These are phyloP conservation scores for Neurospora pannonica DNA, from an alignment of 495 filamentous ascomycete genomes.

Conservation along the genomic window DNA sequence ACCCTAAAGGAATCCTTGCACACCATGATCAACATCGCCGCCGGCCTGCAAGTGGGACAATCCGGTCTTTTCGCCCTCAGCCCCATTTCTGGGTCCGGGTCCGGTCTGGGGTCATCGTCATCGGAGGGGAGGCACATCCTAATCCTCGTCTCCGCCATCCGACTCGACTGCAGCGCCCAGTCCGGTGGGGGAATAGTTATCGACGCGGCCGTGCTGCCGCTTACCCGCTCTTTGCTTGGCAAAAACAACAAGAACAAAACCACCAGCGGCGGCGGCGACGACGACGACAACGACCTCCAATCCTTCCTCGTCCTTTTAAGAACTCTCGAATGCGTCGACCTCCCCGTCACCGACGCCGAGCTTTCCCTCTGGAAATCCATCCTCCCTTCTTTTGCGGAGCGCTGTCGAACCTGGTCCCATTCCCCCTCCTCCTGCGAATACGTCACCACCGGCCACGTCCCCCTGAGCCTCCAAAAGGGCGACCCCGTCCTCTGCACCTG, in stretches of 20 bases:
- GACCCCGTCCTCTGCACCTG: constrained; percentile 26
- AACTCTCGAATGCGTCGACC: constrained; percentile 13
- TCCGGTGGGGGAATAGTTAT: constrained; percentile 25
- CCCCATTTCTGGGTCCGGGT: constrained; percentile 4
- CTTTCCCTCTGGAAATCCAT: constrained; percentile 40
- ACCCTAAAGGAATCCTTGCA: constrained; percentile 42
- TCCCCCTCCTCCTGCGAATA: constrained; percentile 38
- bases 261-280: background rate
- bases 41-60: constrained; percentile 29
- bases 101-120: background rate
- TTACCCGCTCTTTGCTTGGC: constrained; percentile 20
- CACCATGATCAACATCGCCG: constrained; percentile 33
- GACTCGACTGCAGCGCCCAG: constrained; percentile 31
- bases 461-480: constrained; percentile 18
- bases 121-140: constrained; percentile 22
- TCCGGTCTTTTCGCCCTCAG: constrained; percentile 29
- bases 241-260: background rate
- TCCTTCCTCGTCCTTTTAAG: constrained; percentile 21
- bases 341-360: constrained; percentile 34
- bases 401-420: constrained; percentile 47
- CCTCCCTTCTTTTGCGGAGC: constrained; percentile 41
- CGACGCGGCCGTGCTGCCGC: constrained; percentile 39
- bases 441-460: constrained; percentile 12
- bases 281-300: constrained; percentile 2
- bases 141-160: constrained; percentile 30